Base-by-base conservation (phyloP, 371 early-diverging fungal genomes). In the Zychaea mexicana region DNA sequence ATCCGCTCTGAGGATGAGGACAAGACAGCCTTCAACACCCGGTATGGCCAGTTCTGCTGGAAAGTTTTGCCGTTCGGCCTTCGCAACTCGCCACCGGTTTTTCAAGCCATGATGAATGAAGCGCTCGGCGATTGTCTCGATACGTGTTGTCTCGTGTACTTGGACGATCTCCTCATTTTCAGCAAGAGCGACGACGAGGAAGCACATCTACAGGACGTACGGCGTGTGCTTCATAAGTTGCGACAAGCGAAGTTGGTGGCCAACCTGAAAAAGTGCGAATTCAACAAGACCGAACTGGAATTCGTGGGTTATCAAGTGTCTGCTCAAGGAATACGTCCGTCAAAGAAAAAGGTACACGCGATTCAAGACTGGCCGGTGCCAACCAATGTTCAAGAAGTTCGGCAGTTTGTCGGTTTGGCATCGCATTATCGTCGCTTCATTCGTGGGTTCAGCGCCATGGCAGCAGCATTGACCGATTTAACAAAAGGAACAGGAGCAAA, bases 121-220 rank as follows among this genome's bases (percentile, higher is more conserved):
- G 86, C 66, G 28, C 59, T 74, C 2, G 0, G 86, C 17, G 6
- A 71, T 73, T 0, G 72, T 71, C 0, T 85, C 85, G 82, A 82
- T 56, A 65, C 72, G 5, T 83, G 62, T 24, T 70, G 71, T 0
- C 49, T 84, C 0, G 71, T 83, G 0, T 89, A 83, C 47, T 52
- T 89, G 0, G 87, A 91, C 61, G 83, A 88, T 60, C 83, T 88
- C 0, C 61, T 88, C 0, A 83, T 91, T 28, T 88, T 69, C 61
- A 79, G 80, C 13, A 57, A 73, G 21, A n/a, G n/a, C n/a, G n/a
- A n/a, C n/a, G 75, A 67, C 8, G n/a, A 42, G 21, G 72, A 80
- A 17, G 79, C 85, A 24, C 87, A 89, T 54, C 21, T 59, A 7
- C 21, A 28, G 9, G 33, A 63, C 60, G 39, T 85, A 15, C 45